These are phyloP conservation scores for Prunus kanzakura DNA, from an alignment of 306 rosid genomes.

Conservation along the genomic window DNA sequence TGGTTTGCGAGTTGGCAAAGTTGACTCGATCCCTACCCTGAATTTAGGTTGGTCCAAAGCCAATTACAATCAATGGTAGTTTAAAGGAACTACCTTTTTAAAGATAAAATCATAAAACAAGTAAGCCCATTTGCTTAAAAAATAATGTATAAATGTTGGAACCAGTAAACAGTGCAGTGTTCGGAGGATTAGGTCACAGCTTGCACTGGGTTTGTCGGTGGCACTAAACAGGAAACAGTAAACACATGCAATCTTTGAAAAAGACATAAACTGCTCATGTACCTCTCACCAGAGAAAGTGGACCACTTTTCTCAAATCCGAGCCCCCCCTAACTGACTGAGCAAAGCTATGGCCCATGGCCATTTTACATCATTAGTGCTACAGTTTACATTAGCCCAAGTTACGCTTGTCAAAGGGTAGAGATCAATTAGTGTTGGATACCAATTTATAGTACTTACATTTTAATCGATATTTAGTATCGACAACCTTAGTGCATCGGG, in stretches of 20 bases:
- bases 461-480: no score
- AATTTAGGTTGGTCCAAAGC: not conserved
- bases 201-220: not conserved
- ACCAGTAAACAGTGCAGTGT: no score
- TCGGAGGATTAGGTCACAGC: not conserved
- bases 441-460: no score
- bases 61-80: not conserved
- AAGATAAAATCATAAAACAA: not conserved
- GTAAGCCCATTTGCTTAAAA: not conserved
- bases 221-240: not conserved
- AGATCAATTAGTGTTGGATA: no score
- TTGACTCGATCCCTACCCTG: not conserved
- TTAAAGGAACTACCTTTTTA: not conserved
- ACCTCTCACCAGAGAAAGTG: not conserved
- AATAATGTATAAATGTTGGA: no score
- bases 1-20: slow-evolving; percentile 18
- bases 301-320: not conserved
- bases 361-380: no score
- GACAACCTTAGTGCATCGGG: no score
- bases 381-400: no score
- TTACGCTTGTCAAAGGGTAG: no score
- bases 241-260: not conserved
- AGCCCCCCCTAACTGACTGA: not conserved
- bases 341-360: not conserved
- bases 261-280: not conserved